Evolutionary conservation across 345 rosid genomes (phyloP).

Genomic region (Citrus hindsii): DNA sequence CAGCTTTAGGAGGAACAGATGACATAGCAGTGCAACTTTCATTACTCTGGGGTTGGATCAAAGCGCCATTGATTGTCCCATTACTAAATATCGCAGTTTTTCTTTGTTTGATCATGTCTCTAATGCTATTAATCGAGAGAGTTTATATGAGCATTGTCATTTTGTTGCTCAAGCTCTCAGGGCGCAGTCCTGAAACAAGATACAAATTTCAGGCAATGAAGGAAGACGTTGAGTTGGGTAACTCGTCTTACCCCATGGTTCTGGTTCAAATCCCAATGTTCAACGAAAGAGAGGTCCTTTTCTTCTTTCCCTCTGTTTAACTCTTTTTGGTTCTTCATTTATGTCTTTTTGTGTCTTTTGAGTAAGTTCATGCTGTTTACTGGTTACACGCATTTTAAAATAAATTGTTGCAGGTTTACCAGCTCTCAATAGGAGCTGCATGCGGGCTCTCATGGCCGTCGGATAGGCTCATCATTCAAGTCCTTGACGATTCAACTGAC

Average conservation of each 20-base stretch:
- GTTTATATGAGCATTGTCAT: constrained; percentile 85
- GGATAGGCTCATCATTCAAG: constrained; percentile 81
- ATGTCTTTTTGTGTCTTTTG: too few species aligned
- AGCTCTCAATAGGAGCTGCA: constrained; percentile 88
- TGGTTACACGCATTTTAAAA: background rate
- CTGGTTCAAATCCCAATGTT: constrained; percentile 97
- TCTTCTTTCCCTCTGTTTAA: background rate
- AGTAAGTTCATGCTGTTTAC: too few species aligned
- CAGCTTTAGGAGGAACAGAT: constrained; percentile 47
- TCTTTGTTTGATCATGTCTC: constrained; percentile 76
- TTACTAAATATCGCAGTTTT: constrained; percentile 51
- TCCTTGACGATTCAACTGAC: constrained; percentile 95
- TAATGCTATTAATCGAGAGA: constrained; percentile 86
- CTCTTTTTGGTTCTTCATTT: background rate
- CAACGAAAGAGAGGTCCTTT: constrained; percentile 85
- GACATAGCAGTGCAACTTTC: constrained; percentile 52
- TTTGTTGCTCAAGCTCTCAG: constrained; percentile 59
- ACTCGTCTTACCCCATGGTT: constrained; percentile 81
- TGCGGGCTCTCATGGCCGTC: constrained; percentile 98
- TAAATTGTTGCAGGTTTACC: constrained; percentile 56
- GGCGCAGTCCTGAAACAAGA: constrained; percentile 76
- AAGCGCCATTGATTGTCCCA: constrained; percentile 84
- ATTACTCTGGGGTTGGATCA: constrained; percentile 62
- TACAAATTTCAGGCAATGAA: constrained; percentile 81
- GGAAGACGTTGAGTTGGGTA: constrained; percentile 85